Conservation (phyloP, 2,329 filamentous ascomycete genomes). For the Neoascochyta sp. region DNA sequence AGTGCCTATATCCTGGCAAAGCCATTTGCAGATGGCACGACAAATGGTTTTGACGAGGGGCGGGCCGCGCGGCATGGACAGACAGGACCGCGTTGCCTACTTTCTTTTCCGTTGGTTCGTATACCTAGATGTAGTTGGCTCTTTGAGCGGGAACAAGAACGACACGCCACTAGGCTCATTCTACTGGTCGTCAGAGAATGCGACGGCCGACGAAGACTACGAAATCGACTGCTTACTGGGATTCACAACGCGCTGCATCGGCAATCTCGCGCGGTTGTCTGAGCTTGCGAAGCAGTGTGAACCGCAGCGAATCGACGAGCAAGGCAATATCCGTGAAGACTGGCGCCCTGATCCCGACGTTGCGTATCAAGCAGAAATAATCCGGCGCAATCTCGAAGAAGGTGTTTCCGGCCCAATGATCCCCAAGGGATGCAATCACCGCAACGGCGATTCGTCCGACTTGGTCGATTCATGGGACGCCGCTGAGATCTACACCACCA, state of each 20-base stretch:
- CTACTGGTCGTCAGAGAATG: constrained; percentile 45
- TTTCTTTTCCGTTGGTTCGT: constrained; percentile 81
- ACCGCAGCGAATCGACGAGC: constrained; percentile 56
- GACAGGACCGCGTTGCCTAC: constrained; percentile 56
- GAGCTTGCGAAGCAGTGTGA: constrained; percentile 68
- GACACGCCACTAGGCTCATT: constrained; percentile 41
- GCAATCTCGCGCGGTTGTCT: constrained; percentile 68
- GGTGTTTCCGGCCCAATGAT: constrained; percentile 40
- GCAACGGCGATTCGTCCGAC: constrained; percentile 33
- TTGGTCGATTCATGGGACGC: constrained; percentile 52
- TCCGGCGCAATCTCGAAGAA: constrained; percentile 60
- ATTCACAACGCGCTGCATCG: constrained; percentile 69
- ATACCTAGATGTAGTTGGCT: constrained; percentile 76
- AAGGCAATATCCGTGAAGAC: constrained; percentile 48
- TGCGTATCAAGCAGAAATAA: constrained; percentile 54
- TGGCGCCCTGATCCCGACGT: constrained; percentile 59
- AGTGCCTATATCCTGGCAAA: constrained; percentile 76
- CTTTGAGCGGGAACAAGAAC: constrained; percentile 57
- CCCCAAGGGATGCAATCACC: constrained; percentile 45
- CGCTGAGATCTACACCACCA: constrained; percentile 65
- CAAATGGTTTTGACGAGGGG: constrained; percentile 68
- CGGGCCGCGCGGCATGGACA: constrained; percentile 53
- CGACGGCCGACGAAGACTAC: constrained; percentile 57
- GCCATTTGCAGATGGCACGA: constrained; percentile 70
- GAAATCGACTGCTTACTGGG: constrained; percentile 78